phyloP scores from a whole-genome alignment of 345 rosid species.

The Firmiana major region DNA sequence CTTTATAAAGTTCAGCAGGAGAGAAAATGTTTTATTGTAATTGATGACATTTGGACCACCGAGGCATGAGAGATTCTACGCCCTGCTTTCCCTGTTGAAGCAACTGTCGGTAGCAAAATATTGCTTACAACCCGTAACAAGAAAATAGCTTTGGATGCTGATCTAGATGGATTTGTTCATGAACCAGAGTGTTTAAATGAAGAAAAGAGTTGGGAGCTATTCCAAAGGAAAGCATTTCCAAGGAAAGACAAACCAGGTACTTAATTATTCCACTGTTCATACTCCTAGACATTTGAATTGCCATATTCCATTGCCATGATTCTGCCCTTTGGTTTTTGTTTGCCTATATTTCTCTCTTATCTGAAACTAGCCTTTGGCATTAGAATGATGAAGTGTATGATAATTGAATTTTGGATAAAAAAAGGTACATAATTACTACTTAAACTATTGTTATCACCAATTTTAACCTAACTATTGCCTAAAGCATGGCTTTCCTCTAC shows the following conservation, averaged over 20 bases:
- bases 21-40: conserved; percentile 38
- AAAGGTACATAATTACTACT: neutral
- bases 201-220: conserved; percentile 47
- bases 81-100: conserved; percentile 30
- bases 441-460: neutral
- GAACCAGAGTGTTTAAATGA: conserved; percentile 25
- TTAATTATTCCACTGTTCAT: neutral
- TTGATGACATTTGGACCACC: conserved; percentile 45
- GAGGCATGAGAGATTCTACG: conserved; percentile 32
- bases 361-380: neutral
- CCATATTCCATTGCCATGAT: neutral
- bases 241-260: conserved; percentile 25
- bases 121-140: conserved; percentile 42
- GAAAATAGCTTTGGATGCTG: conserved; percentile 25
- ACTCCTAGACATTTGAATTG: neutral
- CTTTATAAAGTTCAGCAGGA: conserved; percentile 24
- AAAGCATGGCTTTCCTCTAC: neutral
- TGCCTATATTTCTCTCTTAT: neutral
- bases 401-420: neutral
- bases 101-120: conserved; percentile 32
- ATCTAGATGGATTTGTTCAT: conserved; percentile 24
- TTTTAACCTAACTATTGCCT: neutral
- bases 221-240: conserved; percentile 31
- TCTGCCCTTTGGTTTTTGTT: neutral
- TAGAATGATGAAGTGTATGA: neutral